Base-by-base conservation (phyloP, 495 filamentous ascomycete species). In the Collariella sp. region DNA sequence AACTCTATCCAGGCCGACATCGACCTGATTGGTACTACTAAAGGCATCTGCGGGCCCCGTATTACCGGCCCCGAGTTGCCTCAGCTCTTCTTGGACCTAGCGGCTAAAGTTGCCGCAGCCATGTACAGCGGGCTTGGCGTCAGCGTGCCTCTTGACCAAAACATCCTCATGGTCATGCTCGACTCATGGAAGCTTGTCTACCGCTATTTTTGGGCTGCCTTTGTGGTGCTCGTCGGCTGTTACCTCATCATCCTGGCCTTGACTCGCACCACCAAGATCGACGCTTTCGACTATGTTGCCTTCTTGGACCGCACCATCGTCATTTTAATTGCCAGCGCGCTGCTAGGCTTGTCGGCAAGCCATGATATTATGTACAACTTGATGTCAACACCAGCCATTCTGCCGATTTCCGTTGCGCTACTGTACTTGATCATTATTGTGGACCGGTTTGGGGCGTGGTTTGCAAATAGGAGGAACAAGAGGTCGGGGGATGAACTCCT, bases 131-230 rank as follows among this genome's bases (percentile, higher is more conserved):
- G 49, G 38, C 56, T 62, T 3, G 60, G 60, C 26, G 34, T 59
- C 11, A 39, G 7, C 26, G 38, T 62, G 16, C 60, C 60, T 0
- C 11, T 54, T 1, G 43, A 62, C 38, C 18, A 40, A 12, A 46
- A 56, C 22, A 33, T 52, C 36, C 43, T 62, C 39, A 11, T 12
- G 3, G 34, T 54, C 46, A 59, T 59, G 56, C 39, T 62, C 41
- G 53, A 62, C 26, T 59, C 56, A 24, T 62, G 60, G 60, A 59
- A 59, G 48, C 56, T 62, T 15, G 45, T 62, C 7, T 62, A 62
- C 42, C 56, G 55, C 22, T 62, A 62, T 38, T 62, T 62, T 40
- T 62, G 60, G 60, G 18, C 29, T 5, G 51, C 60, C 13, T 59
- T 56, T 19, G 15, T 58, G 13, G 20, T 59, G 0, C 49, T 62